A percentile compares a stretch with the other conserved stretches of the same genome.
phyloP scores from a whole-genome alignment of 441 rosid species.

The Populus hybrid region DNA sequence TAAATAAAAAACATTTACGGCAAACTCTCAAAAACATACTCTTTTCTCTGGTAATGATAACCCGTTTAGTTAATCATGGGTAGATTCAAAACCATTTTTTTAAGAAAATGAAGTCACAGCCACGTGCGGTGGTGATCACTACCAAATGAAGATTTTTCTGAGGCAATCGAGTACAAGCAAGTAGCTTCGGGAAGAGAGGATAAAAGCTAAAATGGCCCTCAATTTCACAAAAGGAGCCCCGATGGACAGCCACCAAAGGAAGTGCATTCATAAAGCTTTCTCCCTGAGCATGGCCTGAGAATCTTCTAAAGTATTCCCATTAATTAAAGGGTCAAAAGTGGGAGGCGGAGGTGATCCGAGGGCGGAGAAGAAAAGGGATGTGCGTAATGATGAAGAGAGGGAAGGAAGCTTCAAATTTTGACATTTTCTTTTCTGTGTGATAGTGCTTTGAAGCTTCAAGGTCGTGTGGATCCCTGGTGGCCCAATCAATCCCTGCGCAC shows the following conservation, averaged over 20 bases:
- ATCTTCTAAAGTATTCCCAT: conserved; percentile 23
- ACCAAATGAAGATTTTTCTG: not conserved
- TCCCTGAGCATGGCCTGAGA: conserved; percentile 1
- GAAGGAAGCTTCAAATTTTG: conserved; percentile 3
- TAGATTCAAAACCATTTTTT: no score
- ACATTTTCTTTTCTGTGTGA: not conserved
- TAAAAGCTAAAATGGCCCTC: not conserved
- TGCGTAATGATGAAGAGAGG: not conserved
- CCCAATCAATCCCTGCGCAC: conserved; percentile 6
- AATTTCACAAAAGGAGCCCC: not conserved
- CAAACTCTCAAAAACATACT: no score
- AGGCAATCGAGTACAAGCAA: not conserved
- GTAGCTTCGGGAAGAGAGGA: conserved; percentile 14
- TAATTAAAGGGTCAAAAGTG: conserved; percentile 9
- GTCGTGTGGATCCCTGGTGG: not conserved
- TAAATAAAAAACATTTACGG: no score
- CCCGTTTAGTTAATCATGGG: no score
- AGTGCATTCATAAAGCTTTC: not conserved
- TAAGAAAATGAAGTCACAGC: not conserved
- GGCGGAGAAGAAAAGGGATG: not conserved
- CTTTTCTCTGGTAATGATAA: no score
- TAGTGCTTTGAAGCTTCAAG: not conserved
- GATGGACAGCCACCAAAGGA: not conserved
- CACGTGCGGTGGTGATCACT: conserved; percentile 10
- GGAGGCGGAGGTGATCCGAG: not conserved